phyloP scores from a whole-genome alignment of 306 rosid species.

The Prunus dulcis region DNA sequence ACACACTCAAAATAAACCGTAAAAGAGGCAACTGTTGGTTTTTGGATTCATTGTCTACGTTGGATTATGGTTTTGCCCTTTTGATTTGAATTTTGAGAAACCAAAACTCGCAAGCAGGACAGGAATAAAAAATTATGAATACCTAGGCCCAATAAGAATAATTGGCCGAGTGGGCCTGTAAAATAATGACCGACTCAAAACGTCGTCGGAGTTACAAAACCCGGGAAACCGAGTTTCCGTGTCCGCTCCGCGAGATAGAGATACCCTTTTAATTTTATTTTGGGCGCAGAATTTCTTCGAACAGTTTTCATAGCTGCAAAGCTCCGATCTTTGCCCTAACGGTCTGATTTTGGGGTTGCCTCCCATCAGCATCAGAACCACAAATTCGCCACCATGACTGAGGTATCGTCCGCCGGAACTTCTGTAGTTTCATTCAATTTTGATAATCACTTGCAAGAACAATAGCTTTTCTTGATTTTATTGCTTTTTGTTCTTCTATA shows the following conservation, averaged over 20 bases:
- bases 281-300: not conserved
- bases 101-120: no score
- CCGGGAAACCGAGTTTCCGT: not conserved
- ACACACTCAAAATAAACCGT: no score
- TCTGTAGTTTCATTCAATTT: not conserved
- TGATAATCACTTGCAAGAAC: not conserved
- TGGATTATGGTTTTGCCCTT: no score
- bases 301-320: not conserved
- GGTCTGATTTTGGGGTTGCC: constrained; percentile 11
- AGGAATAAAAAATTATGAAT: no score
- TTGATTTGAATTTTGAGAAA: no score
- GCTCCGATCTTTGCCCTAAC: not conserved
- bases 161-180: not conserved
- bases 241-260: not conserved
- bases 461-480: constrained; percentile 4
- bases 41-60: no score
- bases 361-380: constrained; percentile 17
- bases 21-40: no score
- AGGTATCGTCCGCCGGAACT: constrained; percentile 35
- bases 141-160: not conserved
- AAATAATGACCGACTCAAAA: not conserved
- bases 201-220: not conserved
- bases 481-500: not conserved
- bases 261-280: not conserved
- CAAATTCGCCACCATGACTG: constrained; percentile 65